Conservation (phyloP, 345 rosid species). For the Syzygium jambos region DNA sequence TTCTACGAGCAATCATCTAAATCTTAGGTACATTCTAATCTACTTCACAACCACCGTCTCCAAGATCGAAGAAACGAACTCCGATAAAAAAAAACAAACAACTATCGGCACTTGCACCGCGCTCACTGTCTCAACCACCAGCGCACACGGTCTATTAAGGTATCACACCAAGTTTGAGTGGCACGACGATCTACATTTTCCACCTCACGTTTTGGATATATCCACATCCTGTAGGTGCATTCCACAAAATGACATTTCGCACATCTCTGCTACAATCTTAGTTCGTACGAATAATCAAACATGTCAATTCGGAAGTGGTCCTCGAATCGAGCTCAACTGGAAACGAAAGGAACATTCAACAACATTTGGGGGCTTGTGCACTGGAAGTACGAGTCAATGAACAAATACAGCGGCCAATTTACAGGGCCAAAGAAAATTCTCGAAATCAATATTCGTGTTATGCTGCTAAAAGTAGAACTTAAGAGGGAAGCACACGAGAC, state of each 20-base stretch:
- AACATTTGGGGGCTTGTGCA: background rate
- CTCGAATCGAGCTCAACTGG: background rate
- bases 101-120: background rate
- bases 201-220: background rate
- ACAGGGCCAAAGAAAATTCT: background rate
- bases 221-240: background rate
- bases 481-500: background rate
- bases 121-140: background rate
- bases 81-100: background rate
- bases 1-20: background rate
- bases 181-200: background rate
- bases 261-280: background rate
- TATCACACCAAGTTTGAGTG: background rate
- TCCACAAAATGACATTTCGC: background rate
- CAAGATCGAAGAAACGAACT: background rate
- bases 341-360: background rate
- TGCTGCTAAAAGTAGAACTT: background rate
- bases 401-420: background rate
- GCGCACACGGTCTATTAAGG: background rate
- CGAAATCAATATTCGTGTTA: background rate
- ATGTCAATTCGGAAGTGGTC: background rate
- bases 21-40: background rate
- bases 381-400: background rate
- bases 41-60: background rate
- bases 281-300: background rate